These are phyloP conservation scores for Teratosphaeria gauchensis DNA, from an alignment of 2,329 filamentous ascomycete genomes.

Conservation along the genomic window DNA sequence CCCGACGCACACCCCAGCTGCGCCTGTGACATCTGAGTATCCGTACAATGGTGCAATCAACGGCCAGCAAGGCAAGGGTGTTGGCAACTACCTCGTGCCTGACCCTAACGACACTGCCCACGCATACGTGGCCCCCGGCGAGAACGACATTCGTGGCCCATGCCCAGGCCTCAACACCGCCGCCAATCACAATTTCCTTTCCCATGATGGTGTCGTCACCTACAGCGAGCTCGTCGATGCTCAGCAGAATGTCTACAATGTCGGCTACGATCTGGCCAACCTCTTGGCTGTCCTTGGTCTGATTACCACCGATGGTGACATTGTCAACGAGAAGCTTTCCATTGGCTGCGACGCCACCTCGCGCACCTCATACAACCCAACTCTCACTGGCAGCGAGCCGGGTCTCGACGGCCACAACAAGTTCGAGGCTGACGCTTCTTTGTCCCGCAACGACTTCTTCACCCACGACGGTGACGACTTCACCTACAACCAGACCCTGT, in stretches of 20 bases:
- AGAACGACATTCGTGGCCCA: conserved; percentile 32
- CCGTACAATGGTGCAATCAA: conserved; percentile 37
- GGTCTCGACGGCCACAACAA: conserved; percentile 38
- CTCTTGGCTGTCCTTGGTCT: conserved; percentile 33
- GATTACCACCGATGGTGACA: conserved; percentile 31
- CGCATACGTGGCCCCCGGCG: conserved; percentile 27
- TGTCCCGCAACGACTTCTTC: conserved; percentile 35
- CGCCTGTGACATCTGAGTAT: conserved; percentile 25
- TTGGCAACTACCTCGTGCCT: neutral
- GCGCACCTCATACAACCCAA: conserved; percentile 28
- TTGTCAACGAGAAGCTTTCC: conserved; percentile 33
- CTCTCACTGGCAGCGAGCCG: conserved; percentile 29
- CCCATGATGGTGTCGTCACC: conserved; percentile 34
- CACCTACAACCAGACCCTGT: conserved; percentile 33
- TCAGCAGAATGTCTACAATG: conserved; percentile 38
- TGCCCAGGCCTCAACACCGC: conserved; percentile 36
- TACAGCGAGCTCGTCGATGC: conserved; percentile 37
- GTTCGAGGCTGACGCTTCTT: conserved; percentile 32
- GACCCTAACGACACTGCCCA: conserved; percentile 18
- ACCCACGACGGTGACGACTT: conserved; percentile 16
- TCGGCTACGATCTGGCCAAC: conserved; percentile 33
- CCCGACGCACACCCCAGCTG: conserved; percentile 28
- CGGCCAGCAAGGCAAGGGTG: conserved; percentile 20
- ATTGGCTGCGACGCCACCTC: conserved; percentile 38
- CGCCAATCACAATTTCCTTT: conserved; percentile 36